Percentiles rank a stretch among this genome's conserved stretches.
Evolutionary conservation across 164 flowering plant species (phyloP).

Genomic region (Kingdonia uniflora): DNA sequence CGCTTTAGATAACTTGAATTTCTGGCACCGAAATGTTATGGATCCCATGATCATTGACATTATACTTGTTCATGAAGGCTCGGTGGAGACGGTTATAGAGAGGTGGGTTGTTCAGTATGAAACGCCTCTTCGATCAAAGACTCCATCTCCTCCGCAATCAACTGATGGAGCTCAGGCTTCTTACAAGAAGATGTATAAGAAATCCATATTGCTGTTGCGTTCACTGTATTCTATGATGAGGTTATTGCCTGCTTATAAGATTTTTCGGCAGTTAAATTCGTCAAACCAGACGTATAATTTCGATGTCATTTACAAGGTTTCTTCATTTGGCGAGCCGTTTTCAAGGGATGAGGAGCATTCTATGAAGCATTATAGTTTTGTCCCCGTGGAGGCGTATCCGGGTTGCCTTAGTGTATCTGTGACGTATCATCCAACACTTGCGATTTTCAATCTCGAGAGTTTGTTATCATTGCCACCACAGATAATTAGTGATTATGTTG

Average conservation of each 20-base stretch:
- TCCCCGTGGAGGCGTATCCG: conserved; percentile 65
- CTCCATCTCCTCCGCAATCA: conserved; percentile 18
- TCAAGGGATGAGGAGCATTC: conserved; percentile 47
- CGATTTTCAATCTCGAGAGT: conserved; percentile 53
- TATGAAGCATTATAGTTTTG: conserved; percentile 51
- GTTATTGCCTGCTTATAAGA: conserved; percentile 67
- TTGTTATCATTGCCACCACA: conserved; percentile 42
- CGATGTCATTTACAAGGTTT: conserved; percentile 71
- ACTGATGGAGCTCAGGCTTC: conserved; percentile 24
- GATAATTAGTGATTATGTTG: conserved; percentile 82
- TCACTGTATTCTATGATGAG: conserved; percentile 61
- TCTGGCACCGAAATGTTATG: conserved; percentile 60
- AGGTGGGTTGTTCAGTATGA: conserved; percentile 84
- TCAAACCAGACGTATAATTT: conserved; percentile 42
- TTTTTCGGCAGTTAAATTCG: conserved; percentile 49
- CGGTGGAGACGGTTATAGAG: conserved; percentile 65
- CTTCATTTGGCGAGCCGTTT: conserved; percentile 58
- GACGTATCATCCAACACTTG: conserved; percentile 49
- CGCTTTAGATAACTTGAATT: conserved; percentile 50
- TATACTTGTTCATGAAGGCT: conserved; percentile 50
- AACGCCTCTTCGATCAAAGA: conserved; percentile 13
- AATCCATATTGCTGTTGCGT: conserved; percentile 60
- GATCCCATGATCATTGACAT: conserved; percentile 81
- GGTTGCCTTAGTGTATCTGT: conserved; percentile 63
- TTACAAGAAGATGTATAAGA: conserved; percentile 64